These are phyloP conservation scores for Funneliformis mosseae DNA, from an alignment of 192 early-diverging fungal species.

Conservation along the genomic window DNA sequence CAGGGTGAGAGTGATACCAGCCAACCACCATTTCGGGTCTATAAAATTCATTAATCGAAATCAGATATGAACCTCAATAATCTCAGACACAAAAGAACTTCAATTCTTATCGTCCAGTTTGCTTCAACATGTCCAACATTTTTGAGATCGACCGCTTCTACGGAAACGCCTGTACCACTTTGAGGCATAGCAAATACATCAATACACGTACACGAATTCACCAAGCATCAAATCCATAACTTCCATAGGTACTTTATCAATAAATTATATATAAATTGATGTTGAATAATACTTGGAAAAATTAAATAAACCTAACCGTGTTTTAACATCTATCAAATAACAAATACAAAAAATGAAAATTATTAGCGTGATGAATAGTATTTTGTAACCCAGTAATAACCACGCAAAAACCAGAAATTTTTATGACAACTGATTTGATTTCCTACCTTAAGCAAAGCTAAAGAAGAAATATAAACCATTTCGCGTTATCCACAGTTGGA, in stretches of 20 bases:
- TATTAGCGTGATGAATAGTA: not conserved
- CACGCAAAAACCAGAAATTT: not conserved
- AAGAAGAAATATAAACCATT: slow-evolving; percentile 98
- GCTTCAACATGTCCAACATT: slow-evolving; percentile 99
- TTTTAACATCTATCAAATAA: slow-evolving; percentile 74
- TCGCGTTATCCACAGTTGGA: slow-evolving; percentile 98
- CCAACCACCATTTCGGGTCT: slow-evolving; percentile 99
- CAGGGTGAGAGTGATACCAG: slow-evolving; percentile 99
- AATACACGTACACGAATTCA: slow-evolving; percentile 97
- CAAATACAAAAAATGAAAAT: not conserved
- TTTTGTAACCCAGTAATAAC: not conserved
- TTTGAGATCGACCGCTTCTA: slow-evolving; percentile 99
- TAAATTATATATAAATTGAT: slow-evolving; percentile 31
- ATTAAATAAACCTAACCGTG: slow-evolving; percentile 62
- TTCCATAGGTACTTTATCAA: slow-evolving; percentile 93
- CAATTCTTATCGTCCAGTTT: slow-evolving; percentile 81
- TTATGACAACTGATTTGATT: not conserved
- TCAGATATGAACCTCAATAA: not conserved
- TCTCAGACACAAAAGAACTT: not conserved
- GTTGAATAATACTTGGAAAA: slow-evolving; percentile 25
- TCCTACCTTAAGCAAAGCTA: slow-evolving; percentile 91
- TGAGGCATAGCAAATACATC: slow-evolving; percentile 99
- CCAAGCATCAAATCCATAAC: slow-evolving; percentile 99
- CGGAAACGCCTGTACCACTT: slow-evolving; percentile 97
- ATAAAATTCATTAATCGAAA: not conserved